Percentiles rank a stretch among this genome's conserved stretches.
Conservation (phyloP, 139 green algal genomes). For the Chlamydomonas sp. region DNA sequence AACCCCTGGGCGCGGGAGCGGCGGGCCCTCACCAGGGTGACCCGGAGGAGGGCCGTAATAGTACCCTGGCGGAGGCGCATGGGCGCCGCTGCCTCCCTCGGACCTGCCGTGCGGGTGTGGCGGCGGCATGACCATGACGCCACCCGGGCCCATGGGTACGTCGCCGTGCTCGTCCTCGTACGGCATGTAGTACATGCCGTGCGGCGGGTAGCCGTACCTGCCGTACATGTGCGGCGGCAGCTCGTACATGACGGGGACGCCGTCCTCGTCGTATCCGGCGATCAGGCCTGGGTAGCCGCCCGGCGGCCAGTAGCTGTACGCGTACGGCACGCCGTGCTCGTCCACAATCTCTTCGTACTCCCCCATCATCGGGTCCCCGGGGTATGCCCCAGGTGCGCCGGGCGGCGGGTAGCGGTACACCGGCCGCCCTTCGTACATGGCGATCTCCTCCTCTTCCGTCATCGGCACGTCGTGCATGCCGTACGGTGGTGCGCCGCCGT, state of each 20-base stretch:
- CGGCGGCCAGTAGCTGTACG: neutral
- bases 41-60: too few species aligned
- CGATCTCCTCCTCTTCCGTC: neutral
- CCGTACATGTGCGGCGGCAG: neutral
- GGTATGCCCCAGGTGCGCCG: too few species aligned
- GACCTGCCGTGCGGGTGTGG: too few species aligned
- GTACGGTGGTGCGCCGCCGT: neutral
- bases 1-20: too few species aligned
- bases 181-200: slow-evolving; percentile 10
- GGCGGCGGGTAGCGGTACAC: neutral
- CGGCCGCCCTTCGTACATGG: neutral
- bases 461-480: neutral
- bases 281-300: neutral
- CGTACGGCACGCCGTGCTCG: slow-evolving; percentile 36
- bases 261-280: slow-evolving; percentile 28
- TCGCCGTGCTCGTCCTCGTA: slow-evolving; percentile 18
- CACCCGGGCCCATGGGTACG: too few species aligned
- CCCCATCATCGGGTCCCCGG: neutral
- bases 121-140: too few species aligned
- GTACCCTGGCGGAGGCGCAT: too few species aligned
- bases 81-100: too few species aligned
- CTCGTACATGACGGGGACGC: slow-evolving; percentile 9
- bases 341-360: neutral
- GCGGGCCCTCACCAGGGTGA: too few species aligned
- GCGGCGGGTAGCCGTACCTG: neutral